Conservation (phyloP, 2,329 filamentous ascomycete genomes). For the Canariomyces notabilis region DNA sequence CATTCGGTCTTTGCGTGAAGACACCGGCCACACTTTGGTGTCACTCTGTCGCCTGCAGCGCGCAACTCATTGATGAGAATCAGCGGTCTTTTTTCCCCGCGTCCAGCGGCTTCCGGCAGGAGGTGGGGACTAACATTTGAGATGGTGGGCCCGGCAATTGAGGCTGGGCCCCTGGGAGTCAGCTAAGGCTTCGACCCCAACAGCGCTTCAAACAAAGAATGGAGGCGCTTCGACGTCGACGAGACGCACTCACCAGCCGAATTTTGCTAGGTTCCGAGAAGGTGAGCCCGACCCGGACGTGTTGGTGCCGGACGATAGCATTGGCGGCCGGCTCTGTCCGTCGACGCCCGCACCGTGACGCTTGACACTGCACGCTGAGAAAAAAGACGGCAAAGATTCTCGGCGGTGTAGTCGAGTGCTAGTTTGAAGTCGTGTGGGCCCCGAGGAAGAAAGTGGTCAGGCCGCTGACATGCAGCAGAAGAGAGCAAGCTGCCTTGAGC, state of each 20-base stretch:
- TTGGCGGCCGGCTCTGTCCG: slow-evolving; percentile 7
- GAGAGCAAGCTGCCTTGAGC: not conserved
- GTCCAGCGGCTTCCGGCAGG: too few relatives aligned
- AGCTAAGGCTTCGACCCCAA: slow-evolving; percentile 2
- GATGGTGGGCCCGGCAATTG: slow-evolving; percentile 43
- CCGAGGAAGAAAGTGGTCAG: not conserved
- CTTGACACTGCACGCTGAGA: too few relatives aligned
- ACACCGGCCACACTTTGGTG: slow-evolving; percentile 32
- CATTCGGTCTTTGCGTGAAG: slow-evolving; percentile 26
- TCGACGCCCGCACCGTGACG: slow-evolving; percentile 4
- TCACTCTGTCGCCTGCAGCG: slow-evolving; percentile 36
- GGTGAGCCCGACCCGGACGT: slow-evolving; percentile 7
- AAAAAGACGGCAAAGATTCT: slow-evolving; percentile 3
- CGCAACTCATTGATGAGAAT: not conserved
- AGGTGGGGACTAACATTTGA: slow-evolving; percentile 37
- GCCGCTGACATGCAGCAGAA: not conserved
- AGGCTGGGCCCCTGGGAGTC: slow-evolving; percentile 30
- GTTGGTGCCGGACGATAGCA: slow-evolving; percentile 5
- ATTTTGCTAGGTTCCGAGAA: slow-evolving; percentile 12
- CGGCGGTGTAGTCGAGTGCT: slow-evolving; percentile 3
- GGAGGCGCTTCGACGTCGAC: not conserved
- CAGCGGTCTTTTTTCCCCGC: not conserved
- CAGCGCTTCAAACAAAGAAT: too few relatives aligned
- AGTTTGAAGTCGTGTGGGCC: not conserved
- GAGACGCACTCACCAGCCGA: slow-evolving; percentile 20